A percentile compares a stretch with the other conserved stretches of the same genome.
Conservation (phyloP, 2,329 filamentous ascomycete species). For the Colletotrichum viniferum region DNA sequence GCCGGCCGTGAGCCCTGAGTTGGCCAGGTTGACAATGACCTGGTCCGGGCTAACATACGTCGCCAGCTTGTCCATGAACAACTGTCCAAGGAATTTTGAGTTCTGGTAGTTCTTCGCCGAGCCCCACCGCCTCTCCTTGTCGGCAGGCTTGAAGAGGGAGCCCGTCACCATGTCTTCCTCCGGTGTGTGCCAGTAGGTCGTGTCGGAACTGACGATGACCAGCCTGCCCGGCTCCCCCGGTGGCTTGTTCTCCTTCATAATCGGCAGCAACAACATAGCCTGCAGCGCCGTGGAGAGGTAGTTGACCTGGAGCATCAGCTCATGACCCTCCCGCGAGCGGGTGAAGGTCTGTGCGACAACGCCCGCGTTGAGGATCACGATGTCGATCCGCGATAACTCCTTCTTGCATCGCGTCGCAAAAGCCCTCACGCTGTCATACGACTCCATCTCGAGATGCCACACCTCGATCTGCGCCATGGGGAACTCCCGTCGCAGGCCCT, state of each 20-base stretch:
- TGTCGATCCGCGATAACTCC: slow-evolving; percentile 10
- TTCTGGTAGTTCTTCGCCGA: slow-evolving; percentile 26
- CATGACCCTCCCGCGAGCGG: slow-evolving; percentile 23
- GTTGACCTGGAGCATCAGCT: slow-evolving; percentile 30
- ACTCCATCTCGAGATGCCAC: slow-evolving; percentile 21
- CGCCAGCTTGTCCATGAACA: slow-evolving; percentile 39
- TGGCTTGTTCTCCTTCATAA: slow-evolving; percentile 23
- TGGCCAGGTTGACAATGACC: slow-evolving; percentile 50
- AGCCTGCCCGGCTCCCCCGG: slow-evolving; percentile 27
- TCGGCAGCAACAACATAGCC: slow-evolving; percentile 23
- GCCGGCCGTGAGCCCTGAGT: slow-evolving; percentile 47
- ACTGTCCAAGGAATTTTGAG: slow-evolving; percentile 35
- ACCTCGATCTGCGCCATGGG: slow-evolving; percentile 18
- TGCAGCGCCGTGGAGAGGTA: slow-evolving; percentile 31
- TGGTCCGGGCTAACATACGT: slow-evolving; percentile 42
- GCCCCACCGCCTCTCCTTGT: slow-evolving; percentile 30
- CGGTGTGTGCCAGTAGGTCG: slow-evolving; percentile 22
- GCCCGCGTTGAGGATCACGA: slow-evolving; percentile 24
- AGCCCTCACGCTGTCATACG: slow-evolving; percentile 15
- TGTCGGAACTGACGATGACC: slow-evolving; percentile 35
- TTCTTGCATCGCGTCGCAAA: slow-evolving; percentile 12
- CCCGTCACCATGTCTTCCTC: slow-evolving; percentile 26
- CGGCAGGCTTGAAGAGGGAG: slow-evolving; percentile 31
- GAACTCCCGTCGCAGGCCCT: slow-evolving; percentile 17
- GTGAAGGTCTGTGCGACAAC: not conserved